Conservation (phyloP, 2,329 filamentous ascomycete genomes). For the Colletotrichum brevisporum region DNA sequence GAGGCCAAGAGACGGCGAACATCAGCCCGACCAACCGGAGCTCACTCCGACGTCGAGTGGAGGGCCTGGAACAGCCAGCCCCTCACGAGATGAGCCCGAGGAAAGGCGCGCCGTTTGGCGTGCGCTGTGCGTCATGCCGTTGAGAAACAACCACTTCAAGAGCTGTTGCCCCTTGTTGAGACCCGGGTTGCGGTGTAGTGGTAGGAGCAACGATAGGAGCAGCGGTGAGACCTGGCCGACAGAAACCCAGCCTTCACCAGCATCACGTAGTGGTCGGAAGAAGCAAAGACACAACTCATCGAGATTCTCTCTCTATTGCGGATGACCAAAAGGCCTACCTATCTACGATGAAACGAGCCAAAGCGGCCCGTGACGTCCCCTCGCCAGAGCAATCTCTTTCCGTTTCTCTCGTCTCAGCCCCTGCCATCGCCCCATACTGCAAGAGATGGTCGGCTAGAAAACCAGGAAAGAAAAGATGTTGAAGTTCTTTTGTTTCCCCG, state of each 20-base stretch:
- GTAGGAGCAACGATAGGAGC: too few relatives aligned
- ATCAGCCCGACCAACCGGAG: not conserved
- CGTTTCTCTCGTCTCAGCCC: constrained; percentile 15
- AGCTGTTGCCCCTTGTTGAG: not conserved
- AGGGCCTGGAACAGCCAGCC: not conserved
- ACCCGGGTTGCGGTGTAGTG: too few relatives aligned
- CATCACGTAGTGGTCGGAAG: not conserved
- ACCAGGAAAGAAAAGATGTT: constrained; percentile 62
- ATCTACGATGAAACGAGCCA: constrained; percentile 11
- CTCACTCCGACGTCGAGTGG: constrained; percentile 7
- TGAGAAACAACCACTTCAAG: constrained; percentile 11
- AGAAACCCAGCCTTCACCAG: too few relatives aligned
- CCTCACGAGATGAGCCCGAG: not conserved
- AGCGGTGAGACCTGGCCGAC: too few relatives aligned
- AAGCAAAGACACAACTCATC: not conserved
- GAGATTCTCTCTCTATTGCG: constrained; percentile 35
- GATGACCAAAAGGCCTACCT: constrained; percentile 28
- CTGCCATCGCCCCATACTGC: constrained; percentile 24
- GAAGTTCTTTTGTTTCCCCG: constrained; percentile 63
- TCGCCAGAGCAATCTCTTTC: constrained; percentile 7
- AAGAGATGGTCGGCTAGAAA: constrained; percentile 54
- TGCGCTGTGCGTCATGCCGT: constrained; percentile 11
- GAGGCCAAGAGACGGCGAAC: not conserved
- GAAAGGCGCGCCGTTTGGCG: not conserved
- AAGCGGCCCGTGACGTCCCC: not conserved